phyloP scores from a whole-genome alignment of 306 rosid species.

The Inga oerstediana region DNA sequence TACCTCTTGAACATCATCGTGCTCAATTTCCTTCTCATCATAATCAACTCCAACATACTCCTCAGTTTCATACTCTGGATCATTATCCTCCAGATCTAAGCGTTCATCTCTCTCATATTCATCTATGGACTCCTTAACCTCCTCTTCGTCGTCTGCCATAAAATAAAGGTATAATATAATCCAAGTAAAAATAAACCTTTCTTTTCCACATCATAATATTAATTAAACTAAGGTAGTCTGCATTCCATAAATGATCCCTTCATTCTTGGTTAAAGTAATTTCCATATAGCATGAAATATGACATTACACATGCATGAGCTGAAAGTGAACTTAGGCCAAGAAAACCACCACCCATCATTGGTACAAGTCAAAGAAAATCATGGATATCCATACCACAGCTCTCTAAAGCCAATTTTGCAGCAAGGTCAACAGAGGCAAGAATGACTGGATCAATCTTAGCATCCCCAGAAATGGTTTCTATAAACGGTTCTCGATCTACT shows the following conservation, averaged over 20 bases:
- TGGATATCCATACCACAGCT: neutral
- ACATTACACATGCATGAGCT: slow-evolving; percentile 18
- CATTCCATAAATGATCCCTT: slow-evolving; percentile 24
- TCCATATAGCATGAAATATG: slow-evolving; percentile 12
- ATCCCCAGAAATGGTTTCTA: neutral
- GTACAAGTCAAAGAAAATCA: neutral
- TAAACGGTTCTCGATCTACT: neutral
- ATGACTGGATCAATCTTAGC: neutral
- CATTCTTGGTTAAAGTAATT: slow-evolving; percentile 18
- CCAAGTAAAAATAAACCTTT: slow-evolving; percentile 41
- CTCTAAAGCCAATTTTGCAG: neutral
- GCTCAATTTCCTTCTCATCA: slow-evolving; percentile 93
- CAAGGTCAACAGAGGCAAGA: neutral
- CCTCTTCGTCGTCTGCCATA: slow-evolving; percentile 83
- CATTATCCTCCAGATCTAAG: slow-evolving; percentile 93
- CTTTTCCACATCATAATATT: slow-evolving; percentile 37
- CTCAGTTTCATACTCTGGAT: slow-evolving; percentile 91
- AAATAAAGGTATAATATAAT: slow-evolving; percentile 43
- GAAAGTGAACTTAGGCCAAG: slow-evolving; percentile 10
- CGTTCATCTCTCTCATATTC: slow-evolving; percentile 88
- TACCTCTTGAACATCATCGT: slow-evolving; percentile 67
- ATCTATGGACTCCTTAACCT: slow-evolving; percentile 74
- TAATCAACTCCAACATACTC: slow-evolving; percentile 88
- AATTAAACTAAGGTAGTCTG: slow-evolving; percentile 23
- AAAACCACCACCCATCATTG: neutral